Base-by-base conservation (phyloP, 768 basidiomycete species). In the Phaeotremella skinneri region DNA sequence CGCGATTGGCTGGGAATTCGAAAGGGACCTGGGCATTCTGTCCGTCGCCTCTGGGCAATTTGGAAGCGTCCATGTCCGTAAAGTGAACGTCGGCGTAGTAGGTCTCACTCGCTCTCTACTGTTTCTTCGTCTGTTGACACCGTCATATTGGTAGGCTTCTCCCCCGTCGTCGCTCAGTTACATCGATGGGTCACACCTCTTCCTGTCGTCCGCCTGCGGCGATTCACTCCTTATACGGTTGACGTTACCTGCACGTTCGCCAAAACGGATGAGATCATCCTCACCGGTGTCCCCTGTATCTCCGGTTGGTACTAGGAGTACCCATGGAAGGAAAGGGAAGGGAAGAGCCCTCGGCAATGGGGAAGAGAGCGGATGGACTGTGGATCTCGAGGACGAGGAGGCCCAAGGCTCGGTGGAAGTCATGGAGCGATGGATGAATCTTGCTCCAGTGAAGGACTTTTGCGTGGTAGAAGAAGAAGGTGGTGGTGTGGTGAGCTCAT, bases 381-480 rank as follows among this genome's bases (percentile, higher is more conserved):
- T 63, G 11, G 43, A 49, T n/a, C 30, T 55, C 30, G 61, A 50
- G 17, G 37, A 67, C 9, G 47, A 58, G 16, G 55, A 55, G 17
- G 47, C 52, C 9, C 48, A 48, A 25, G 66, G 59, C 2, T 31
- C 27, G 25, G 42, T 45, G 0, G 56, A 64, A 14, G 42, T 69
- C 25, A 56, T 64, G 49, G 73, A 73, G 45, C 58, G 63, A 20
- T 73, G 72, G 73, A 66, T 67, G 60, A 76, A 76, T 52, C 39
- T 76, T 1, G 73, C 70, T 9, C 75, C 75, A n/a, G 65, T 76
- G 21, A 70, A 71, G 37, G 75, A 76, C 47, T 72, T 76, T 52
- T 67, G 66, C 39, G 58, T 66, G 1, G 69, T 75, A 2, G 56
- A 65, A 41, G 73, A 72, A 25, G 70, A 70, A 31, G 66, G 68